Base-by-base conservation (phyloP, 371 early-diverging fungal species). In the Chytridium lagenaria region DNA sequence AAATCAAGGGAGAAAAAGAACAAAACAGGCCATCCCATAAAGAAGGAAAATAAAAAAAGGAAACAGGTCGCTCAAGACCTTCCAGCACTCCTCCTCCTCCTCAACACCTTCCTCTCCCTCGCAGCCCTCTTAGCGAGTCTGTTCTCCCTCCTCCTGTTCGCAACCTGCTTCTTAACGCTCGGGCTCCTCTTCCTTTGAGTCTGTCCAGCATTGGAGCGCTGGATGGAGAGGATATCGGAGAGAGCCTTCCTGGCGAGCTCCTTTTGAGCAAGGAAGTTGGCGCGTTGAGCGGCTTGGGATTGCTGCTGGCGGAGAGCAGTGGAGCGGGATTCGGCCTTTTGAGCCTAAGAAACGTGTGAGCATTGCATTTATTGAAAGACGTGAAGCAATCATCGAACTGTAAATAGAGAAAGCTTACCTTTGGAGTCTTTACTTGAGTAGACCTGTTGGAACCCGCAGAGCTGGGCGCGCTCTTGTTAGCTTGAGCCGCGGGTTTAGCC, bases 51-150 rank as follows among this genome's bases (percentile, higher is more conserved):
- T 12, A 44, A 19, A 19, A 19, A 44, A 19, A 44, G 44, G 19
- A 23, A 86, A 85, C 76, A 86, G 85, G 67, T 84, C 85, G 61
- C 74, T 86, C 33, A 44, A 12, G 12, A 19, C 44, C 44, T 44
- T 7, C 12, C 44, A 44, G 44, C 44, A 19, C 12, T 19, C 19
- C 19, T 44, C 44, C 44, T 44, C 44, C 7, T 12, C 44, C 44
- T 44, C 44, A 44, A 44, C 12, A 19, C 44, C 44, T 44, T 44
- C 44, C 44, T 44, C 44, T 44, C 12, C 44, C 44, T 44, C 19
- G 44, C 44, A 44, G 44, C 44, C 44, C 44, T 44, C 44, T 44
- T 44, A 7, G 7, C 44, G 44, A 44, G 44, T 19, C 44, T 44
- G 44, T 44, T 44, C 19, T 44, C 44, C 44, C 44, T 44, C 44